These are phyloP conservation scores for Clitopilus passeckerianus DNA, from an alignment of 768 basidiomycete genomes.

Conservation along the genomic window DNA sequence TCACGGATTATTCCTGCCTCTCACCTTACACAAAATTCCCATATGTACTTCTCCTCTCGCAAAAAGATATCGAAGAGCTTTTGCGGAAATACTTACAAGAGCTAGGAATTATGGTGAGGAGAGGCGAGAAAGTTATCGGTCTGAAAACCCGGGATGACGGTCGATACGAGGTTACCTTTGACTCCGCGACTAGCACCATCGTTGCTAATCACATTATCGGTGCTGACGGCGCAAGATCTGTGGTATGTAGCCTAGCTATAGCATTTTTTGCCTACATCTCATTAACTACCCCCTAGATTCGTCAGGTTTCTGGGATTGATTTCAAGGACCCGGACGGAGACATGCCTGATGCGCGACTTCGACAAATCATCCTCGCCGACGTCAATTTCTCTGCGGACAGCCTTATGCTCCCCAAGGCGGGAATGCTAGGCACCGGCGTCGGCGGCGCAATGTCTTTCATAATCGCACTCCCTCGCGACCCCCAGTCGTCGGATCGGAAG, in stretches of 20 bases:
- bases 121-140: slow-evolving; percentile 35
- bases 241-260: slow-evolving; percentile 19
- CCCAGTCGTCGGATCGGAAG: slow-evolving; percentile 15
- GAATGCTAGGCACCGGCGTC: slow-evolving; percentile 18
- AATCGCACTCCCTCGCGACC: slow-evolving; percentile 28
- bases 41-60: slow-evolving; percentile 36
- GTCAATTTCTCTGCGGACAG: slow-evolving; percentile 28
- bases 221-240: slow-evolving; percentile 45
- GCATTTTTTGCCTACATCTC: background rate
- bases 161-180: slow-evolving; percentile 36
- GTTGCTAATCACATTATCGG: slow-evolving; percentile 42
- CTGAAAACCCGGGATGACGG: slow-evolving; percentile 24
- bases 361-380: slow-evolving; percentile 43
- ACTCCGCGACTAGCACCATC: slow-evolving; percentile 31
- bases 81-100: slow-evolving; percentile 28
- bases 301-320: slow-evolving; percentile 31
- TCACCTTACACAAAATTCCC: slow-evolving; percentile 37
- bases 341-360: slow-evolving; percentile 17
- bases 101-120: slow-evolving; percentile 24
- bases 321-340: slow-evolving; percentile 38
- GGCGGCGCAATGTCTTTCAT: slow-evolving; percentile 26
- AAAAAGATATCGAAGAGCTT: slow-evolving; percentile 36
- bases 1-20: slow-evolving; percentile 27
- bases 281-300: slow-evolving; percentile 26
- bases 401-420: slow-evolving; percentile 14